Base-by-base conservation (phyloP, 2,329 filamentous ascomycete genomes). In the Blastomyces parvus region DNA sequence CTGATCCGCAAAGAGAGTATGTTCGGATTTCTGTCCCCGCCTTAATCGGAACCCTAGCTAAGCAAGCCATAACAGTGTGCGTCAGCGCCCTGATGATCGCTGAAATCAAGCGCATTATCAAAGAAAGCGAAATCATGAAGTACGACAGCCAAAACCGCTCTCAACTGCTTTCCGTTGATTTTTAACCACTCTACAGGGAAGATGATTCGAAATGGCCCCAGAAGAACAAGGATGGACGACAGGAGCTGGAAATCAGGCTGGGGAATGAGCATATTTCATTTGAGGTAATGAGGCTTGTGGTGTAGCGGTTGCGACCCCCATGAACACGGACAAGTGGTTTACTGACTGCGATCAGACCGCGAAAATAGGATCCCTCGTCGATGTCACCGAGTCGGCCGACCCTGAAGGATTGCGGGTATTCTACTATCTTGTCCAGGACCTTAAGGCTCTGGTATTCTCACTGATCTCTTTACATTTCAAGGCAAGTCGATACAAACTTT, bases 1-100 rank as follows among this genome's bases (percentile, higher is more conserved):
- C 81, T 99, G 70, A 99, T 99, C 74, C 89, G 94, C 68, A 99
- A 99, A 92, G 94, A 99, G 82, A 99, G 94, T 97, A 82, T 70
- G 91, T 77, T 58, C 33, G 64, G 40, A 62, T 58, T 38, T 9
- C n/a, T 53, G 8, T 52, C 60, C 36, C 55, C 63, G 61, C 48
- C 25, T 22, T 22, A 42, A 52, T 55, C 50, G 36, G n/a, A 42
- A 8, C 38, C 48, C 53, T 60, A 59, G 57, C 69, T 74, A 61
- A 74, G 63, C 27, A 25, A 46, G 40, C 14, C 17, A 25, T 58
- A 38, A 64, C 68, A 97, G 93, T 99, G 94, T 97, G 91, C 72
- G 91, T 99, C 66, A 97, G 92, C 80, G 88, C 91, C 46, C 81
- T 92, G 6, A 83, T 97, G 73, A 88, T 99, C 61, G 86, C 92